Evolutionary conservation across 208 protist genomes (phyloP).

Genomic region (Jaenimonas drosophilae): DNA sequence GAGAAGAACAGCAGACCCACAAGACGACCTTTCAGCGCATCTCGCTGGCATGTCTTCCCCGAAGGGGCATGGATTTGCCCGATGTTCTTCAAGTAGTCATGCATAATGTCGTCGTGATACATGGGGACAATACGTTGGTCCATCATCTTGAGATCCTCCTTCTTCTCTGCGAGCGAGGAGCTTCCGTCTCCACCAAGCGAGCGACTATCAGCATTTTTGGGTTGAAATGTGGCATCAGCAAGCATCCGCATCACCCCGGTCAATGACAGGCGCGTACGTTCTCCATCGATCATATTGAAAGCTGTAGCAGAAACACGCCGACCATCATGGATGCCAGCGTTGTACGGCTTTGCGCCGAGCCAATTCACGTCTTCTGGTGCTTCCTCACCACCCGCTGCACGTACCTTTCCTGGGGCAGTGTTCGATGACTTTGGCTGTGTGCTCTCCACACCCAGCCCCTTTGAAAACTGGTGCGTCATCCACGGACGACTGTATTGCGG

Average conservation of each 20-base stretch:
- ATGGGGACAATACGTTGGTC: conserved; percentile 56
- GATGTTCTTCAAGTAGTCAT: conserved; percentile 67
- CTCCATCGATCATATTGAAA: no score
- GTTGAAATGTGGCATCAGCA: conserved; percentile 57
- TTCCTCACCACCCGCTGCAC: no score
- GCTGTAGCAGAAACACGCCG: no score
- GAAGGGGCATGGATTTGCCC: conserved; percentile 32
- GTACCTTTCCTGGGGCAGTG: no score
- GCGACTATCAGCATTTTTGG: conserved; percentile 50
- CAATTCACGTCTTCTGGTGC: no score
- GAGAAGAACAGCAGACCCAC: conserved; percentile 78
- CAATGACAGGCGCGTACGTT: conserved; percentile 30
- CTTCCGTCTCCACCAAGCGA: conserved; percentile 53
- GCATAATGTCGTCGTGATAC: conserved; percentile 42
- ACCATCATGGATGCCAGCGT: no score
- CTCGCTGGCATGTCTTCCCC: conserved; percentile 21
- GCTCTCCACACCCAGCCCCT: no score
- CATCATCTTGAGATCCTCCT: conserved; percentile 66
- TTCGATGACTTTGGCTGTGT: no score
- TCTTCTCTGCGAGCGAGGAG: conserved; percentile 36
- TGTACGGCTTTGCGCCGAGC: no score
- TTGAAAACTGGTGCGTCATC: no score
- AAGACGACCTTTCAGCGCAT: conserved; percentile 57
- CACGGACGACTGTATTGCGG: no score
- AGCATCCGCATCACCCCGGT: conserved; percentile 27